Conservation (phyloP, 768 basidiomycete species). For the Termitomyces sp. region DNA sequence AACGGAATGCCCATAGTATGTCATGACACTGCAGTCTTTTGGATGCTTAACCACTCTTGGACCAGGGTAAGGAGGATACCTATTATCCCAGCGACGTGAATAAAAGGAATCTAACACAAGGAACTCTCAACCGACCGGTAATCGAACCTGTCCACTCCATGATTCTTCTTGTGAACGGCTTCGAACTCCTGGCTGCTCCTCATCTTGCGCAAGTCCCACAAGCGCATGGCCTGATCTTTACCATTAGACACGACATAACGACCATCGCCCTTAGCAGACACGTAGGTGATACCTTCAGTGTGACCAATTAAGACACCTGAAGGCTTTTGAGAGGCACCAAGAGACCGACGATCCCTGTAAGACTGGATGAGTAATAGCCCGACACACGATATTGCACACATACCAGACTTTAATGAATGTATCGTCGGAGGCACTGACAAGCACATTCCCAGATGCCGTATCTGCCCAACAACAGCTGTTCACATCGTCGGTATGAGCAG, state of each 20-base stretch:
- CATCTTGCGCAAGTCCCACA: conserved; percentile 98
- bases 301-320: conserved; percentile 94
- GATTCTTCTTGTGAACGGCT: conserved; percentile 42
- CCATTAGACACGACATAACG: conserved; percentile 95
- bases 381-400: conserved; percentile 37
- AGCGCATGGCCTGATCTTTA: conserved; percentile 87
- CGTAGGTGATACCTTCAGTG: conserved; percentile 93
- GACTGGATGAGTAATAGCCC: conserved; percentile 22
- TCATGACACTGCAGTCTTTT: conserved; percentile 91
- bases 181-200: conserved; percentile 70
- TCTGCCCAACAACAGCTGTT: conserved; percentile 98
- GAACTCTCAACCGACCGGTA: conserved; percentile 61
- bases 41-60: conserved; percentile 70
- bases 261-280: conserved; percentile 94
- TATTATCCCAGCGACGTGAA: conserved; percentile 23
- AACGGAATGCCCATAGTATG: conserved; percentile 89
- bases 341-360: conserved; percentile 55
- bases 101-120: neutral
- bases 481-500: conserved; percentile 88
- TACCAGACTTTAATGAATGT: conserved; percentile 95
- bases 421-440: conserved; percentile 95
- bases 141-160: conserved; percentile 66
- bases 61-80: conserved; percentile 65
- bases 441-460: conserved; percentile 85
- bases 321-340: conserved; percentile 63